phyloP scores from a whole-genome alignment of 768 basidiomycete genomes.

The Pseudohyphozyma bogoriensis region DNA sequence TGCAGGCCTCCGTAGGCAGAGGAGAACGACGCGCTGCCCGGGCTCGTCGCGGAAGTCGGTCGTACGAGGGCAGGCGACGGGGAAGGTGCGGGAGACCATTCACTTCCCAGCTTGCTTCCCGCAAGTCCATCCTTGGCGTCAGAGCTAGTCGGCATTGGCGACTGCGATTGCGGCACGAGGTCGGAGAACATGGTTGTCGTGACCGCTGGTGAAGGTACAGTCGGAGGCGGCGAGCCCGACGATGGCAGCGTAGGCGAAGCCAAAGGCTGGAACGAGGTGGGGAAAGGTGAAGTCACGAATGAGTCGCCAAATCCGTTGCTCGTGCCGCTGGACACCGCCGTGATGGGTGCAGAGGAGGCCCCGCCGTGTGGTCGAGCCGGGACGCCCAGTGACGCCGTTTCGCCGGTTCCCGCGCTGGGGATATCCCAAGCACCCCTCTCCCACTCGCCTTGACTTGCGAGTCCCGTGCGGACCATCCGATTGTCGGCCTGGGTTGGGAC shows the following conservation, averaged over 20 bases:
- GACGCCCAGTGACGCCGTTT: not conserved
- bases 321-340: not conserved
- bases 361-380: not conserved
- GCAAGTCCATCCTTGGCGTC: not conserved
- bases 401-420: no score
- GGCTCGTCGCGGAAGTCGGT: not conserved
- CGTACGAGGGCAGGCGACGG: not conserved
- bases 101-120: not conserved
- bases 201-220: constrained; percentile 9
- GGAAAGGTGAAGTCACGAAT: not conserved
- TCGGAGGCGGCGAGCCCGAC: not conserved
- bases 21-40: not conserved
- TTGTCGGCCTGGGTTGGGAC: not conserved
- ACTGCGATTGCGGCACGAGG: not conserved
- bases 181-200: constrained; percentile 16
- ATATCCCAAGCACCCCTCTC: no score
- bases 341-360: not conserved
- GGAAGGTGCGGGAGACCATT: not conserved
- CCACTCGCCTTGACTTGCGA: not conserved
- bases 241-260: not conserved
- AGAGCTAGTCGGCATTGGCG: not conserved
- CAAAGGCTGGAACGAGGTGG: not conserved
- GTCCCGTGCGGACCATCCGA: constrained; percentile 8
- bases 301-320: constrained; percentile 1
- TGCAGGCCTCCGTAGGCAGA: no score